Conservation (phyloP, 2,329 filamentous ascomycete genomes). For the Curvularia sp. region DNA sequence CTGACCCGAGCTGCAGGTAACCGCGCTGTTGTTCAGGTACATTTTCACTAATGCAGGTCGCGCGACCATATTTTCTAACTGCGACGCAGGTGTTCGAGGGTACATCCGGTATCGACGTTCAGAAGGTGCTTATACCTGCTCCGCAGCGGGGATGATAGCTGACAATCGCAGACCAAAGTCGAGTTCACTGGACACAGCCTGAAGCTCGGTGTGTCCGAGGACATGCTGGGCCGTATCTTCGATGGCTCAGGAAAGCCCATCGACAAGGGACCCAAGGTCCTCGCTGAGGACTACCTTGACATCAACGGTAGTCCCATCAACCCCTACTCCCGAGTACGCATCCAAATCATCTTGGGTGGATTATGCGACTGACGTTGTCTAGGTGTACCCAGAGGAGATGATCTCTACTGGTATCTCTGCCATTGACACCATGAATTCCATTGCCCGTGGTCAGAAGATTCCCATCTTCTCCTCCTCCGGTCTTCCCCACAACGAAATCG, state of each 20-base stretch:
- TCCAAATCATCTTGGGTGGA: constrained; percentile 18
- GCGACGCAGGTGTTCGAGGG: constrained; percentile 86
- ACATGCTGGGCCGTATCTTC: constrained; percentile 99
- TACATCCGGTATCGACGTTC: constrained; percentile 96
- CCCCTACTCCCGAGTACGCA: constrained; percentile 89
- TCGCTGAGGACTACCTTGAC: constrained; percentile 97
- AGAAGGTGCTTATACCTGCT: constrained; percentile 68
- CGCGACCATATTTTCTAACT: constrained; percentile 29
- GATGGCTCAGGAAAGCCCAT: constrained; percentile 97
- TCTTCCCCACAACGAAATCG: constrained; percentile 99
- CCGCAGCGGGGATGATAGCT: constrained; percentile 24
- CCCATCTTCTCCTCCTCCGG: constrained; percentile 98
- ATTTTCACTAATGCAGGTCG: not conserved
- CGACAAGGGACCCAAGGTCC: constrained; percentile 97
- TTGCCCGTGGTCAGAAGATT: constrained; percentile 98
- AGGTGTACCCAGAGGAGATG: constrained; percentile 99
- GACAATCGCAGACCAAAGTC: constrained; percentile 77
- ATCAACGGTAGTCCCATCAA: constrained; percentile 99
- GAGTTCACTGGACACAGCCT: constrained; percentile 96
- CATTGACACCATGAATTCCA: constrained; percentile 92
- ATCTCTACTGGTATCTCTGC: constrained; percentile 99
- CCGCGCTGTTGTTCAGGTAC: constrained; percentile 92
- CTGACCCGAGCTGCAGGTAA: constrained; percentile 66
- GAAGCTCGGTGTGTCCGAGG: constrained; percentile 98
- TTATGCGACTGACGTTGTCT: constrained; percentile 26